Percentiles rank a stretch among this genome's conserved stretches.
Conservation (phyloP, 2,329 filamentous ascomycete species). For the Mariannaea sp. region DNA sequence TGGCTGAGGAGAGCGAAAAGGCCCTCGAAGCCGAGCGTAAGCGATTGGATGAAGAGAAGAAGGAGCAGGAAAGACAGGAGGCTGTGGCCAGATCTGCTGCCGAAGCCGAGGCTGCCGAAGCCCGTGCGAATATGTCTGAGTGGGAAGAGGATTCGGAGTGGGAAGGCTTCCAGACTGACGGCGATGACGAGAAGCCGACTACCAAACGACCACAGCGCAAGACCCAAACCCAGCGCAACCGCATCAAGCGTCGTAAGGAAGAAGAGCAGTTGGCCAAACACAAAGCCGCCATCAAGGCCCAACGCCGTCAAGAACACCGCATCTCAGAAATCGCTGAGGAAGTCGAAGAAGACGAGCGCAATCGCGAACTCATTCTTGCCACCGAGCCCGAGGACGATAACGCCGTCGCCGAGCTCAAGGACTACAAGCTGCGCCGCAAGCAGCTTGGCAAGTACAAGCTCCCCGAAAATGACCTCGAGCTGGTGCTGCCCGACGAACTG, state of each 20-base stretch:
- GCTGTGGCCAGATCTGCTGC: constrained; percentile 72
- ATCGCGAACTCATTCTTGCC: constrained; percentile 48
- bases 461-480: constrained; percentile 78
- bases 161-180: constrained; percentile 86
- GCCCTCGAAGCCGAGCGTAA: constrained; percentile 79
- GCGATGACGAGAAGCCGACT: constrained; percentile 65
- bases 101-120: constrained; percentile 74
- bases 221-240: constrained; percentile 84
- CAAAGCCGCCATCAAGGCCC: constrained; percentile 74
- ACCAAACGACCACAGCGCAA: constrained; percentile 80
- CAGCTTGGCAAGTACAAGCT: constrained; percentile 75
- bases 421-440: constrained; percentile 68
- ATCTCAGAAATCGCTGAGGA: constrained; percentile 73
- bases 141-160: constrained; percentile 91
- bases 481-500: constrained; percentile 82
- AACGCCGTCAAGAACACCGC: constrained; percentile 71
- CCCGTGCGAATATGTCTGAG: constrained; percentile 66
- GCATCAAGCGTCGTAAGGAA: constrained; percentile 85
- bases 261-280: constrained; percentile 78
- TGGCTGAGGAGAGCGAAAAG: constrained; percentile 76
- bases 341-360: constrained; percentile 61
- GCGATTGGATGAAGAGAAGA: constrained; percentile 69
- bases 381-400: constrained; percentile 44
- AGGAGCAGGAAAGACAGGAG: constrained; percentile 69
- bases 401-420: constrained; percentile 61